A percentile compares a stretch with the other conserved stretches of the same genome.
Evolutionary conservation across 2,329 filamentous ascomycete genomes (phyloP).

Genomic region (Fusarium sp.): DNA sequence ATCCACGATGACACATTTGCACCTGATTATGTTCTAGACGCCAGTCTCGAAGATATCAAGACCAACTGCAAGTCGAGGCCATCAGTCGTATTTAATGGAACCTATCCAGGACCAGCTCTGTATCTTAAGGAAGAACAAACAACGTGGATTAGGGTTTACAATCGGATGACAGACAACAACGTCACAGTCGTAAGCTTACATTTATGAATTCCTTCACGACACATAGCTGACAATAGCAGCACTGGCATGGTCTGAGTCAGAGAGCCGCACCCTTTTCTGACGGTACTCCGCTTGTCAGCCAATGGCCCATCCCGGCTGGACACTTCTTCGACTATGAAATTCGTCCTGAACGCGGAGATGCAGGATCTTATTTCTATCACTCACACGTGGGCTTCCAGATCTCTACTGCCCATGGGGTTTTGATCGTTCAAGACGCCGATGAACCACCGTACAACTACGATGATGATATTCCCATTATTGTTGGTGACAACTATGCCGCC

Average conservation of each 20-base stretch:
- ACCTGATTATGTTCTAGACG: slow-evolving; percentile 32
- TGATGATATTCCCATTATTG: slow-evolving; percentile 64
- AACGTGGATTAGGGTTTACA: slow-evolving; percentile 37
- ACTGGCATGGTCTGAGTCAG: slow-evolving; percentile 76
- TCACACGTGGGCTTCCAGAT: slow-evolving; percentile 75
- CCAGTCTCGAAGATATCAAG: slow-evolving; percentile 16
- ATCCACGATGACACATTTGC: slow-evolving; percentile 19
- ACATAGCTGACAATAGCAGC: slow-evolving; percentile 55
- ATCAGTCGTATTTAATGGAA: slow-evolving; percentile 26
- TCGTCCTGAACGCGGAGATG: slow-evolving; percentile 62
- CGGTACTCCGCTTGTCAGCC: slow-evolving; percentile 68
- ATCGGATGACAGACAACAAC: slow-evolving; percentile 15
- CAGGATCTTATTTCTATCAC: slow-evolving; percentile 77
- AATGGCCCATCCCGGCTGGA: slow-evolving; percentile 73
- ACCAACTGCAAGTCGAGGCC: slow-evolving; percentile 20
- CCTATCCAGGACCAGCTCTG: slow-evolving; percentile 15
- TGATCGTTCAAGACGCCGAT: slow-evolving; percentile 60
- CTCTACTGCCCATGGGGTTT: slow-evolving; percentile 65
- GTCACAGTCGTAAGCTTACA: slow-evolving; percentile 30
- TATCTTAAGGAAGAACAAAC: slow-evolving; percentile 28
- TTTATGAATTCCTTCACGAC: accelerated
- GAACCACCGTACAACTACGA: slow-evolving; percentile 72
- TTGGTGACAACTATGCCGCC: slow-evolving; percentile 69
- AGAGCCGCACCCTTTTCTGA: slow-evolving; percentile 72
- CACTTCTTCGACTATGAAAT: slow-evolving; percentile 78